These are phyloP conservation scores for Gloeopeniophorella convolvens DNA, from an alignment of 768 basidiomycete species.

Conservation along the genomic window DNA sequence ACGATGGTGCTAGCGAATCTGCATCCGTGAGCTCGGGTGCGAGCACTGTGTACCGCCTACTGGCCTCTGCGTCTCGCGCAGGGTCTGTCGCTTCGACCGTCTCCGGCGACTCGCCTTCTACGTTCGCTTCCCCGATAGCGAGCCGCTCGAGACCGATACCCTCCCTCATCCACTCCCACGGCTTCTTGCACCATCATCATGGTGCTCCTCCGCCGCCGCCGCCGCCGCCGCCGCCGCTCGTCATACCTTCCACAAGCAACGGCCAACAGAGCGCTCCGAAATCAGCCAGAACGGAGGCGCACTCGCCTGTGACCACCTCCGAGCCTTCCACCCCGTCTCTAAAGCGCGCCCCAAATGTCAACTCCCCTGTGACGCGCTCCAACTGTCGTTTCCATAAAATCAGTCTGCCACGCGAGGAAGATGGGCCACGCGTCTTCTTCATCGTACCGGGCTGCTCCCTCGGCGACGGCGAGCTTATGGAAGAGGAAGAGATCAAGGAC, in stretches of 20 bases:
- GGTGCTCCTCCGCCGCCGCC: constrained; percentile 17
- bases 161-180: constrained; percentile 25
- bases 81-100: constrained; percentile 43
- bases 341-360: constrained; percentile 19
- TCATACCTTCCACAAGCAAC: constrained; percentile 1
- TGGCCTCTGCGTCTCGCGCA: constrained; percentile 30
- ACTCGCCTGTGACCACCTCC: constrained; percentile 1
- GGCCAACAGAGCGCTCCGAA: not conserved
- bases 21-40: constrained; percentile 34
- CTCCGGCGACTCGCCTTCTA: constrained; percentile 21
- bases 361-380: constrained; percentile 56
- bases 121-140: constrained; percentile 23
- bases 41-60: constrained; percentile 32
- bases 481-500: constrained; percentile 51
- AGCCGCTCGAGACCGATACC: constrained; percentile 12
- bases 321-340: constrained; percentile 10
- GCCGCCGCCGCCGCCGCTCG: not conserved
- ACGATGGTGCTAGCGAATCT: constrained; percentile 23
- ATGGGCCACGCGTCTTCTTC: constrained; percentile 49
- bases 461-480: constrained; percentile 48
- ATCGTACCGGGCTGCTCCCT: constrained; percentile 66
- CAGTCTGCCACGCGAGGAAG: constrained; percentile 50
- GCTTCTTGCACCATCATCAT: constrained; percentile 27
- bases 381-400: constrained; percentile 67
- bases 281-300: constrained; percentile 11